Conservation (phyloP, 306 rosid genomes). For the Ormosia semicastrata region DNA sequence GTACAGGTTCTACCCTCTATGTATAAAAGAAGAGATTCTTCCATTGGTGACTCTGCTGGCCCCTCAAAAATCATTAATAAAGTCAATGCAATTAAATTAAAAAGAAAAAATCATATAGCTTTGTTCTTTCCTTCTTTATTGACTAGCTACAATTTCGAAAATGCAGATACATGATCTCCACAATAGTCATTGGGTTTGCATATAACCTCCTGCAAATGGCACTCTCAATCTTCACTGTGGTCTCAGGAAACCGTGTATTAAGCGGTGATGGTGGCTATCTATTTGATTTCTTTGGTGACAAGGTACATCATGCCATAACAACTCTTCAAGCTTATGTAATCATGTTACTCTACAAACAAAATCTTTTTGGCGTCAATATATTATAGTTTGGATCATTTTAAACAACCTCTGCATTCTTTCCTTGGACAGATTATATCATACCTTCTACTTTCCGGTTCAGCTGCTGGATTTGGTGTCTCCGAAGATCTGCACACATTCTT, state of each 20-base stretch:
- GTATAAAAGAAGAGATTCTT: no score
- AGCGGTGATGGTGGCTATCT: constrained; percentile 27
- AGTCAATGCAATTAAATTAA: not conserved
- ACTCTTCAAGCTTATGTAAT: not conserved
- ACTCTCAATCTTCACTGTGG: constrained; percentile 33
- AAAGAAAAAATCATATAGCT: not conserved
- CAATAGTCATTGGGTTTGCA: constrained; percentile 48
- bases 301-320: constrained; percentile 39
- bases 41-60: no score
- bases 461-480: constrained; percentile 59
- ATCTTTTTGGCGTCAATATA: not conserved
- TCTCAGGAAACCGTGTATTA: constrained; percentile 29
- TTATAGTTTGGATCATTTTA: not conserved
- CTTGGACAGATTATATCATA: constrained; percentile 50
- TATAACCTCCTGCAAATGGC: constrained; percentile 51
- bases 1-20: no score
- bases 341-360: not conserved
- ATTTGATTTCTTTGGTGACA: constrained; percentile 65
- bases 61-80: not conserved
- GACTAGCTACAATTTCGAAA: not conserved
- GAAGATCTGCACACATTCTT: constrained; percentile 17
- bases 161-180: constrained; percentile 55
- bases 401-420: not conserved
- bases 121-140: not conserved
- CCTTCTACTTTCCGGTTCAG: constrained; percentile 51